phyloP scores from a whole-genome alignment of 2,329 filamentous ascomycete genomes.

The Talaromyces sp. region DNA sequence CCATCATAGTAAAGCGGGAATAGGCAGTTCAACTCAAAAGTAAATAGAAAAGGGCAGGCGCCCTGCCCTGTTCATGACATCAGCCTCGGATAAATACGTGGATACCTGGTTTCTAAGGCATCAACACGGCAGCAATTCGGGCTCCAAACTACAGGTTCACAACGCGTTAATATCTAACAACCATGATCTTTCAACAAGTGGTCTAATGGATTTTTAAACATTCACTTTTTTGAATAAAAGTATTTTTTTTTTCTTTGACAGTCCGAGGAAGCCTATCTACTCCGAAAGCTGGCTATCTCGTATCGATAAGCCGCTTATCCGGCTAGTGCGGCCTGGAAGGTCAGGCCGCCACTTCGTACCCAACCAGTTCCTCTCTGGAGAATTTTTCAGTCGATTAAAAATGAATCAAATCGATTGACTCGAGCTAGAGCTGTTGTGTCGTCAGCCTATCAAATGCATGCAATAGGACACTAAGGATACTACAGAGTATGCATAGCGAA shows the following conservation, averaged over 20 bases:
- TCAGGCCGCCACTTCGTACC: conserved; percentile 4
- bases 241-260: background rate
- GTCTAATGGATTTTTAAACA: too few relatives aligned
- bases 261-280: background rate
- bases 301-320: conserved; percentile 11
- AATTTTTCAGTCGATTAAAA: background rate
- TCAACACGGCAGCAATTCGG: too few relatives aligned
- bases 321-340: conserved; percentile 1
- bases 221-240: too few relatives aligned
- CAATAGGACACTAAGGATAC: background rate
- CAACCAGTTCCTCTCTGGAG: background rate
- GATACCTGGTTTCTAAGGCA: background rate
- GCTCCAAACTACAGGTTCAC: too few relatives aligned
- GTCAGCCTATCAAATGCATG: background rate
- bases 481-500: conserved; percentile 2
- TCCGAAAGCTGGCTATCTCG: background rate
- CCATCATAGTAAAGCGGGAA: background rate
- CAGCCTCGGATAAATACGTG: background rate
- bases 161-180: too few relatives aligned
- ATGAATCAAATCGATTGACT: background rate
- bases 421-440: background rate
- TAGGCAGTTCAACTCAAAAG: background rate
- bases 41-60: background rate
- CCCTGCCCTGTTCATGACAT: too few relatives aligned
- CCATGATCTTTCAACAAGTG: too few relatives aligned